Evolutionary conservation across 1,284 basidiomycete genomes (phyloP).

Genomic region (Naganishia albida): DNA sequence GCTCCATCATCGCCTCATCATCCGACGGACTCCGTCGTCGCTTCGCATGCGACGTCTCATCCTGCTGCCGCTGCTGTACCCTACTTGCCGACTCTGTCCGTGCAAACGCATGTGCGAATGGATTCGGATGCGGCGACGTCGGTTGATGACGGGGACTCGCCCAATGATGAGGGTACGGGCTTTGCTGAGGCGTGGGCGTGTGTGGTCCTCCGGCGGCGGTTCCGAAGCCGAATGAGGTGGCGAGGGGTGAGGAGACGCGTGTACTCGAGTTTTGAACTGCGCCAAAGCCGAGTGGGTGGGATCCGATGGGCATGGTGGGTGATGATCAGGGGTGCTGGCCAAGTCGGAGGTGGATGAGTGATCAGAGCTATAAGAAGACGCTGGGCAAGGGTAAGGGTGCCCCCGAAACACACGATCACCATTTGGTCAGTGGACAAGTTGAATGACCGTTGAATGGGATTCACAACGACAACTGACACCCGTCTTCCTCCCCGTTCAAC

Average conservation of each 20-base stretch:
- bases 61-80: neutral
- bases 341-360: neutral
- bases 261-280: conserved; percentile 1
- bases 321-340: neutral
- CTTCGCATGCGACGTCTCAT: conserved; percentile 1
- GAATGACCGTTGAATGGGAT: no score
- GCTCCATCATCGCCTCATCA: conserved; percentile 1
- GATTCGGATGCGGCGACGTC: neutral
- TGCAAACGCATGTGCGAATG: conserved; percentile 17
- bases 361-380: neutral
- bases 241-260: conserved; percentile 17
- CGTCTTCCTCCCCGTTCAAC: neutral
- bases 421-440: neutral
- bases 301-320: neutral
- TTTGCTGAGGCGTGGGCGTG: neutral
- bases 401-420: neutral
- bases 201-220: neutral
- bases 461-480: neutral
- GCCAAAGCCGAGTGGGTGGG: conserved; percentile 13
- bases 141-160: conserved; percentile 5
- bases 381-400: neutral
- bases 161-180: conserved; percentile 11
- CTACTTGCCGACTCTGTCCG: neutral
- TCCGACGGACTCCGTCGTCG: conserved; percentile 5
- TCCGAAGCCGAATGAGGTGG: conserved; percentile 16